Conservation (phyloP, 1,139 yeast species). For the Scheffersomyces segobiensis region DNA sequence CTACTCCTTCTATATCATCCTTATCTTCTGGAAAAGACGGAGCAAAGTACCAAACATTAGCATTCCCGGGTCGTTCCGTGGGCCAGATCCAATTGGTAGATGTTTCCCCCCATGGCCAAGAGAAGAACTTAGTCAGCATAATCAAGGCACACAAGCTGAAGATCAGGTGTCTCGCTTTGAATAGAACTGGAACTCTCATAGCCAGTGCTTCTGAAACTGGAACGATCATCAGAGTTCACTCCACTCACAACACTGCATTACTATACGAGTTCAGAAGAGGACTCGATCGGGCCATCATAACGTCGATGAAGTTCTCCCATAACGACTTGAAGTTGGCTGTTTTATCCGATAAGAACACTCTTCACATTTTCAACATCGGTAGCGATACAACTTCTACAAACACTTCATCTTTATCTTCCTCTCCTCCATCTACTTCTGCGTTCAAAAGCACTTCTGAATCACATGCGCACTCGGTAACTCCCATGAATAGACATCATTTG, state of each 20-base stretch:
- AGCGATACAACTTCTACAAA: constrained; percentile 5
- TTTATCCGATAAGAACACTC: constrained; percentile 82
- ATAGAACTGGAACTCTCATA: constrained; percentile 71
- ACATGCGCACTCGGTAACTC: constrained; percentile 2
- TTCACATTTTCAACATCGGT: constrained; percentile 72
- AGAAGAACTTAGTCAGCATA: constrained; percentile 63
- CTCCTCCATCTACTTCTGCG: constrained; percentile 3
- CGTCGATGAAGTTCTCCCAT: constrained; percentile 82
- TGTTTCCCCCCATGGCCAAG: constrained; percentile 61
- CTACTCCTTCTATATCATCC: constrained; percentile 14
- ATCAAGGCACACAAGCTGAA: constrained; percentile 81
- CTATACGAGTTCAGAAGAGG: constrained; percentile 87
- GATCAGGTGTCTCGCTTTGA: constrained; percentile 67
- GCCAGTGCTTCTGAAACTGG: constrained; percentile 92
- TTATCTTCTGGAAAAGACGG: constrained; percentile 15
- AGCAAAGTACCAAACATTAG: constrained; percentile 52
- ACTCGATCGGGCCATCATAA: constrained; percentile 75
- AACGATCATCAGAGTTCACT: constrained; percentile 78
- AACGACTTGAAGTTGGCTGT: constrained; percentile 77
- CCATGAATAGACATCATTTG: constrained; percentile 63
- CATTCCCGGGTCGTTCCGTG: constrained; percentile 65
- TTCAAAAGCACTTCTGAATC: constrained; percentile 10
- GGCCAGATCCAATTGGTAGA: constrained; percentile 85
- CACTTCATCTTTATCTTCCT: constrained; percentile 2
- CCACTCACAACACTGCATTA: constrained; percentile 70